These are phyloP conservation scores for Alopecurus myosuroides DNA, from an alignment of 176 grass and related monocot species.

Conservation along the genomic window DNA sequence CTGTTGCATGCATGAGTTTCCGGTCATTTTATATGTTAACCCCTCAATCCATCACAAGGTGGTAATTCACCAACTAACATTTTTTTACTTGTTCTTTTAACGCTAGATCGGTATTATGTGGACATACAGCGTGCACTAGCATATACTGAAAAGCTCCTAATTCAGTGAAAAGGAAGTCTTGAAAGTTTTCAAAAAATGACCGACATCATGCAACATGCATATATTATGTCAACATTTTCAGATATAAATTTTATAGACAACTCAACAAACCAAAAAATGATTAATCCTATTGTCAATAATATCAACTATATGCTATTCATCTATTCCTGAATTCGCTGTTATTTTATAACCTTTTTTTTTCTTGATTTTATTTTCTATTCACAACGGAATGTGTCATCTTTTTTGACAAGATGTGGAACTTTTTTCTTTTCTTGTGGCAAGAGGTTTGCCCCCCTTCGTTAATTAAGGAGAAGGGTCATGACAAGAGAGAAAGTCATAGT, in stretches of 20 bases:
- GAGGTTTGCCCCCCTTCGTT: too few relatives aligned
- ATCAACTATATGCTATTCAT: neutral
- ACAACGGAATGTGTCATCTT: neutral
- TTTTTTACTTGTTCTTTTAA: neutral
- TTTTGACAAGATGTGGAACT: neutral
- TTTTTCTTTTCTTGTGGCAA: too few relatives aligned
- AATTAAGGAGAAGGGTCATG: too few relatives aligned
- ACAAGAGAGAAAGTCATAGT: too few relatives aligned
- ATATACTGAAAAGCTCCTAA: neutral
- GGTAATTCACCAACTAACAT: neutral
- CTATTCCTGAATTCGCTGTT: neutral
- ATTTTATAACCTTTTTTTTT: neutral
- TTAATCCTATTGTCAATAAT: neutral
- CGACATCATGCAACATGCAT: neutral
- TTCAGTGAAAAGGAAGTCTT: neutral
- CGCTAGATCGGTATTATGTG: neutral
- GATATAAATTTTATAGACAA: neutral
- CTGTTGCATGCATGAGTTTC: conserved; percentile 2
- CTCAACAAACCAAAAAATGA: neutral
- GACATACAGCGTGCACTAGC: neutral
- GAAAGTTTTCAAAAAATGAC: neutral
- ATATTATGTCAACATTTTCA: neutral
- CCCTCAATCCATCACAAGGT: neutral
- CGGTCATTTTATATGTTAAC: neutral
- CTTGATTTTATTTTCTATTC: neutral